Percentiles rank a stretch among this genome's conserved stretches.
phyloP scores from a whole-genome alignment of 768 basidiomycete genomes.

The Mycena leptocephala region DNA sequence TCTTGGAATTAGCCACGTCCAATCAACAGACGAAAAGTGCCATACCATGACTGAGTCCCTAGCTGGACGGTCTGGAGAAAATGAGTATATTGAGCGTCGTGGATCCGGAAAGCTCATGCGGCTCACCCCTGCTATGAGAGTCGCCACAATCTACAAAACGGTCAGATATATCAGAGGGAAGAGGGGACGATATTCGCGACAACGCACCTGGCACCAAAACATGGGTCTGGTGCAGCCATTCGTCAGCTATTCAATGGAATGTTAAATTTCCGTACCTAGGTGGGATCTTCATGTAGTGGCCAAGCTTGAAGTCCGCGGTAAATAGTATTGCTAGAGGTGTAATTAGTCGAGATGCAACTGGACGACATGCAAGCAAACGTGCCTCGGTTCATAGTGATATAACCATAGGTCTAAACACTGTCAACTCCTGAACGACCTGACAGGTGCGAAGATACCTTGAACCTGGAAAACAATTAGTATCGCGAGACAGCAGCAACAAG shows the following conservation, averaged over 20 bases:
- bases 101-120: background rate
- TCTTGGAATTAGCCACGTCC: background rate
- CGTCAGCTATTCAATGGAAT: constrained; percentile 35
- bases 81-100: background rate
- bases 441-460: constrained; percentile 49
- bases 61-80: constrained; percentile 70
- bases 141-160: constrained; percentile 63
- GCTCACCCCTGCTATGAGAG: constrained; percentile 65
- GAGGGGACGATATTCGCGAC: background rate
- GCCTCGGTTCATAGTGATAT: constrained; percentile 75
- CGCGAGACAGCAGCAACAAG: background rate
- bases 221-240: constrained; percentile 57
- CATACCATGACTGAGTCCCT: constrained; percentile 75
- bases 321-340: constrained; percentile 73
- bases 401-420: constrained; percentile 70
- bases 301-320: constrained; percentile 83
- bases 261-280: constrained; percentile 74
- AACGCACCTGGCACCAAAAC: constrained; percentile 73
- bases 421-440: constrained; percentile 1
- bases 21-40: background rate
- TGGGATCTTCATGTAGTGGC: constrained; percentile 79
- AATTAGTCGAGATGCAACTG: constrained; percentile 31
- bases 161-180: background rate
- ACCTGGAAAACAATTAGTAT: constrained; percentile 43
- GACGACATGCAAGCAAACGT: background rate